Conservation (phyloP, 1,284 basidiomycete species). For the Cutaneotrichosporon mucoides region DNA sequence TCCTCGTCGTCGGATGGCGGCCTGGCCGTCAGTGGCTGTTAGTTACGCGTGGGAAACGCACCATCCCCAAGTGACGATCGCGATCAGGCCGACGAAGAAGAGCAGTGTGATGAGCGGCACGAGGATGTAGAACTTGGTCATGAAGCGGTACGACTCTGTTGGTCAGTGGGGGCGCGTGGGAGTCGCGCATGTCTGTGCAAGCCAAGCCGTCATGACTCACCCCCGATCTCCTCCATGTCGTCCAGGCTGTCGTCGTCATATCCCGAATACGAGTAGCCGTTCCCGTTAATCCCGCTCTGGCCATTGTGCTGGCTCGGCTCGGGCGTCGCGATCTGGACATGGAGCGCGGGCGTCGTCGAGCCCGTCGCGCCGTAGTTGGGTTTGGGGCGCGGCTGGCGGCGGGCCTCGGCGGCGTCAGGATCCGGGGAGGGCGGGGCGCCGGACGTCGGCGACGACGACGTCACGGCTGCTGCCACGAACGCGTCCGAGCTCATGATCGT, state of each 20-base stretch:
- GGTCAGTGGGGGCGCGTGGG: neutral
- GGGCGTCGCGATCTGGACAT: conserved; percentile 10
- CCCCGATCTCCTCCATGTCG: conserved; percentile 1
- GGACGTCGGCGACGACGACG: neutral
- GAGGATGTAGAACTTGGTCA: conserved; percentile 43
- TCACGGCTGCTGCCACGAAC: neutral
- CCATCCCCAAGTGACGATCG: conserved; percentile 46
- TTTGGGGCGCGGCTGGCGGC: neutral
- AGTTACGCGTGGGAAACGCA: conserved; percentile 14
- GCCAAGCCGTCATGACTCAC: neutral
- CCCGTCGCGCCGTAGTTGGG: too few species aligned
- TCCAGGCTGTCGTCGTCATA: conserved; percentile 6
- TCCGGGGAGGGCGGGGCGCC: neutral
- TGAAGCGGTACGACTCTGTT: conserved; percentile 42
- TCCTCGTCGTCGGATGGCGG: conserved; percentile 41
- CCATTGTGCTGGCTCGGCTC: neutral
- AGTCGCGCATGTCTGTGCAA: neutral
- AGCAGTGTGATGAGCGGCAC: conserved; percentile 40
- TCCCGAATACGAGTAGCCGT: neutral
- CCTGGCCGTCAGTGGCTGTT: conserved; percentile 22
- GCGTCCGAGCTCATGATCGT: neutral
- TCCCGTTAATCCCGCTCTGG: neutral
- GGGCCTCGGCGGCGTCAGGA: neutral
- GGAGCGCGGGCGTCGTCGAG: neutral
- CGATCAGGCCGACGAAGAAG: conserved; percentile 32